These are phyloP conservation scores for Sclerotinia sclerotiorum DNA, from an alignment of 2,329 filamentous ascomycete species.

Conservation along the genomic window DNA sequence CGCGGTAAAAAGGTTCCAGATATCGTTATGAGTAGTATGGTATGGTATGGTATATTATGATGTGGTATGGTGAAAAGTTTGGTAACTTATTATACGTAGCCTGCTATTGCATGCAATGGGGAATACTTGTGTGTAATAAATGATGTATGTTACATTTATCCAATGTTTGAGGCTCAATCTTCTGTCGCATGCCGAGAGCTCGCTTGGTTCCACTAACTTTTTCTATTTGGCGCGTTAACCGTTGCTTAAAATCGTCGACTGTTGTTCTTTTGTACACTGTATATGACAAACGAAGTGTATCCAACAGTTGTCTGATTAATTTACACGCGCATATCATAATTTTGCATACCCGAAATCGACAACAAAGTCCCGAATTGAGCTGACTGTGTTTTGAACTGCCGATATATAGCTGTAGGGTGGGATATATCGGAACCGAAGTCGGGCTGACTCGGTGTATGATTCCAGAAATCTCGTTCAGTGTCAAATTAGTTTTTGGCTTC, in stretches of 20 bases:
- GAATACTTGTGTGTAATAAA: not conserved
- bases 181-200: not conserved
- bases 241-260: not conserved
- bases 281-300: not conserved
- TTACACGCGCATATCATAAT: not conserved
- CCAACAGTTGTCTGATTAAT: not conserved
- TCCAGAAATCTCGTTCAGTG: not conserved
- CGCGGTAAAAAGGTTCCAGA: not conserved
- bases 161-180: slow-evolving; percentile 5
- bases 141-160: slow-evolving; percentile 11
- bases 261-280: not conserved
- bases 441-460: not conserved
- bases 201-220: not conserved
- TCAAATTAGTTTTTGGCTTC: not conserved
- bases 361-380: slow-evolving; percentile 7
- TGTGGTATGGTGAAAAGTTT: slow-evolving; percentile 8
- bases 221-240: slow-evolving; percentile 11
- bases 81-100: slow-evolving; percentile 3
- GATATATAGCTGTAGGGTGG: not conserved
- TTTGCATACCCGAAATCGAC: slow-evolving; percentile 4
- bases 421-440: not conserved
- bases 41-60: not conserved
- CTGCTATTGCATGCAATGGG: slow-evolving; percentile 10
- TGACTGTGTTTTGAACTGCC: slow-evolving; percentile 14
- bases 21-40: not conserved